Conservation (phyloP, 179 eudicot genomes). For the Actinidia chinensis region DNA sequence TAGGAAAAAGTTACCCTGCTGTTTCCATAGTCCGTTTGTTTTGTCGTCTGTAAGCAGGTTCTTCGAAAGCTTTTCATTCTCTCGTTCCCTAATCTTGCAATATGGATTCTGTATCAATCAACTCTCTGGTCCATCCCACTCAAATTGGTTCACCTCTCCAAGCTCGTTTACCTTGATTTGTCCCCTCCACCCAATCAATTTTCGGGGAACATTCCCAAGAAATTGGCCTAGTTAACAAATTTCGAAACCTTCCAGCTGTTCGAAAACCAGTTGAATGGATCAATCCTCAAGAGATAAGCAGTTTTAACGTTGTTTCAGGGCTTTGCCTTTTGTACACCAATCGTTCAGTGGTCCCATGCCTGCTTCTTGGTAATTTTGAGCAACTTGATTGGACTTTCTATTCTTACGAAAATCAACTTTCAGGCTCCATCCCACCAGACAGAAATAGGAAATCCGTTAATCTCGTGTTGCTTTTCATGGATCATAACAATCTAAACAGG, state of each 20-base stretch:
- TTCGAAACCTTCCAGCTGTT: slow-evolving; percentile 4
- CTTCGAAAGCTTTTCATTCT: too few species aligned
- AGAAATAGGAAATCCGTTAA: slow-evolving; percentile 6
- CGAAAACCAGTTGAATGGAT: slow-evolving; percentile 22
- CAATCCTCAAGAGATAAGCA: slow-evolving; percentile 27
- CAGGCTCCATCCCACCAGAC: slow-evolving; percentile 12
- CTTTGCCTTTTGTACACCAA: slow-evolving; percentile 23
- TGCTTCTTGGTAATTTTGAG: slow-evolving; percentile 20
- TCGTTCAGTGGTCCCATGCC: slow-evolving; percentile 28
- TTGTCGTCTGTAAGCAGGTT: too few species aligned
- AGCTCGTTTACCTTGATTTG: too few species aligned
- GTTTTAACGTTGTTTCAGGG: slow-evolving; percentile 26
- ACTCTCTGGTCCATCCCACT: too few species aligned
- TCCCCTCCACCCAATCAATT: too few species aligned
- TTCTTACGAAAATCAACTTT: slow-evolving; percentile 4
- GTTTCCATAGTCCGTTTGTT: too few species aligned
- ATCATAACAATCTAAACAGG: slow-evolving; percentile 40
- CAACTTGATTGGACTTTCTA: slow-evolving; percentile 8
- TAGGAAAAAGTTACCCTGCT: too few species aligned
- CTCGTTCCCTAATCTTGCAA: too few species aligned
- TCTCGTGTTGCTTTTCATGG: neutral
- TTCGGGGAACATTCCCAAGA: too few species aligned
- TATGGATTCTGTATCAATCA: too few species aligned
- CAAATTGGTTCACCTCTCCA: too few species aligned
- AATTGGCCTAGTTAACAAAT: too few species aligned